phyloP scores from a whole-genome alignment of 2,329 filamentous ascomycete genomes.

The Colletotrichum karsti region DNA sequence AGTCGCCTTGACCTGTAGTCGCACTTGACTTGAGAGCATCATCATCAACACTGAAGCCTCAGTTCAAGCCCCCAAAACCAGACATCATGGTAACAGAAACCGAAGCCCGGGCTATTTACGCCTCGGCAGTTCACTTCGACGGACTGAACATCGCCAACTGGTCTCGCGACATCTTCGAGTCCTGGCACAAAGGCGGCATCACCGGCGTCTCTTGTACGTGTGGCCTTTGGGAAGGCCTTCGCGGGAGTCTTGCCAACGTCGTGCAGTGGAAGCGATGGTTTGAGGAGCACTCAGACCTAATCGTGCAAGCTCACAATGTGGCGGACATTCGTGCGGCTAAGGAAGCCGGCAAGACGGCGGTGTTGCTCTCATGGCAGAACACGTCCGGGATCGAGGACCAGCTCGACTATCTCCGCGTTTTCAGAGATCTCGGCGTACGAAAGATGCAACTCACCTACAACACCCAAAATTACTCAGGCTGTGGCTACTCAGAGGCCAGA shows the following conservation, averaged over 20 bases:
- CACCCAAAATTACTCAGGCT: constrained; percentile 49
- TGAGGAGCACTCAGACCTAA: constrained; percentile 47
- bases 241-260: constrained; percentile 45
- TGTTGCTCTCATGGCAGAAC: constrained; percentile 50
- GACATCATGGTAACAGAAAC: constrained; percentile 40
- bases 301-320: constrained; percentile 45
- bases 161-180: constrained; percentile 47
- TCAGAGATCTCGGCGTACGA: constrained; percentile 47
- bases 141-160: constrained; percentile 50
- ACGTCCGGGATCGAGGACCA: constrained; percentile 50
- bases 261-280: constrained; percentile 53
- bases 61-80: not conserved
- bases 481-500: constrained; percentile 46
- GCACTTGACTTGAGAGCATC: not conserved
- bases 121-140: constrained; percentile 47
- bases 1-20: not conserved
- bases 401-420: constrained; percentile 46
- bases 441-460: constrained; percentile 54
- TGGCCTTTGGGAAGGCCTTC: constrained; percentile 48
- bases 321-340: constrained; percentile 47
- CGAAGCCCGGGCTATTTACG: constrained; percentile 45
- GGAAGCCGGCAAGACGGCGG: constrained; percentile 43
- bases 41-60: not conserved
- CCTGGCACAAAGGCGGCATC: constrained; percentile 47
- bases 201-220: constrained; percentile 50